Percentiles rank a stretch among this genome's conserved stretches.
These are phyloP conservation scores for Scutellaria barbata DNA, from an alignment of 257 asterid species.

Conservation along the genomic window DNA sequence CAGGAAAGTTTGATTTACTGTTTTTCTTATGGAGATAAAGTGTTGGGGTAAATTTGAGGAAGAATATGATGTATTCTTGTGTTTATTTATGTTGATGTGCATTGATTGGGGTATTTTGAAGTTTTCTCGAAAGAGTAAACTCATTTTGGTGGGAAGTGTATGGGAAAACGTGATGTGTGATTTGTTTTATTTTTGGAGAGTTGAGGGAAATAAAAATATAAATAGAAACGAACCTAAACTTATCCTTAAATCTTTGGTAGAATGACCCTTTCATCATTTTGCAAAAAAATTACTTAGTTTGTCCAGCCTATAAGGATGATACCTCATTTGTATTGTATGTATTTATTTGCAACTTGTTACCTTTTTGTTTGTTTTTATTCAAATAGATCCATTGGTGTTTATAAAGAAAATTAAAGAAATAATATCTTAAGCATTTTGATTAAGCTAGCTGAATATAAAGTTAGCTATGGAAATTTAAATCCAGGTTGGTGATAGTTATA, in stretches of 20 bases:
- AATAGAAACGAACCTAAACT: background rate
- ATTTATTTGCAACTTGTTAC: background rate
- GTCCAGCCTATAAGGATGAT: background rate
- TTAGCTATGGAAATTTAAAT: too few relatives aligned
- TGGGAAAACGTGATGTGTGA: background rate
- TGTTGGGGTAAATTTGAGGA: background rate
- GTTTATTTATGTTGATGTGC: conserved; percentile 10
- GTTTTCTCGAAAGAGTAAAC: background rate
- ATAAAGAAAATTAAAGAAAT: background rate
- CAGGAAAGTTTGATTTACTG: background rate
- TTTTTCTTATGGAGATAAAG: background rate
- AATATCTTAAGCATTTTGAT: background rate
- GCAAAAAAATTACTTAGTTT: background rate
- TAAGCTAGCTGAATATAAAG: too few relatives aligned
- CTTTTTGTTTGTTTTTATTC: background rate
- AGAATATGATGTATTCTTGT: background rate
- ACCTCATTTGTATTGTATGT: background rate
- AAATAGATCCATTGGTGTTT: background rate
- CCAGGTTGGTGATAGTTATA: too few relatives aligned
- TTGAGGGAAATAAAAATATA: background rate
- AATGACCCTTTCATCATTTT: background rate
- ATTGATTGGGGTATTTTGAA: background rate
- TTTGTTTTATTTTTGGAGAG: background rate
- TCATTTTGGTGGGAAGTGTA: background rate
- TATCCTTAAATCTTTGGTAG: background rate